These are phyloP conservation scores for Pyracantha coccinea DNA, from an alignment of 331 rosid genomes.

Conservation along the genomic window DNA sequence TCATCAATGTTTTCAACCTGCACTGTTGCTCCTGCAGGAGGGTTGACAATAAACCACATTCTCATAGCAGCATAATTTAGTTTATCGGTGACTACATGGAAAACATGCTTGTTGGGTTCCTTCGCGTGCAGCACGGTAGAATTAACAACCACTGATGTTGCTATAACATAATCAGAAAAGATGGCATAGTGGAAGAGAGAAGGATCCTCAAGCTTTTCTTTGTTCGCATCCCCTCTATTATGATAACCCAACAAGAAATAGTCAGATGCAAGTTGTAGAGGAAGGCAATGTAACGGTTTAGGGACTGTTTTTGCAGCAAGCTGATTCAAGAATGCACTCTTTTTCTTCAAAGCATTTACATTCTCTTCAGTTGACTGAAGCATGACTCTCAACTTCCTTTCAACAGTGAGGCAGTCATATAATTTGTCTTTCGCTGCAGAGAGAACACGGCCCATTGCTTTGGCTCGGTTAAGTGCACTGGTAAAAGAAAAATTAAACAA, in stretches of 20 bases:
- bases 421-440: constrained; percentile 79
- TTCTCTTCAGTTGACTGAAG: constrained; percentile 83
- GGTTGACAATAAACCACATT: constrained; percentile 89
- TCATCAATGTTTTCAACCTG: constrained; percentile 84
- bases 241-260: constrained; percentile 66
- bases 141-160: constrained; percentile 91
- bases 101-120: constrained; percentile 85
- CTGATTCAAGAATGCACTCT: constrained; percentile 85
- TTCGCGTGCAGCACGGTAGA: constrained; percentile 76
- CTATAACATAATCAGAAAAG: constrained; percentile 89
- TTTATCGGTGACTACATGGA: constrained; percentile 89
- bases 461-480: constrained; percentile 85
- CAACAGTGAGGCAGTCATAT: constrained; percentile 62
- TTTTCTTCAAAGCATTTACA: constrained; percentile 59
- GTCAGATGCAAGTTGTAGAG: constrained; percentile 75
- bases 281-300: constrained; percentile 80
- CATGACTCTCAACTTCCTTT: constrained; percentile 76
- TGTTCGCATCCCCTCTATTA: constrained; percentile 37
- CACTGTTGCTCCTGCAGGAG: constrained; percentile 64
- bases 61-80: constrained; percentile 82
- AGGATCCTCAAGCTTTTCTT: constrained; percentile 65
- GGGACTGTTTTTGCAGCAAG: constrained; percentile 93
- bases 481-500: constrained; percentile 26
- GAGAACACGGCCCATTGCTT: constrained; percentile 85
- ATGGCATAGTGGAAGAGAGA: constrained; percentile 89